Percentiles rank a stretch among this genome's conserved stretches.
phyloP scores from a whole-genome alignment of 2,329 filamentous ascomycete species.

The Fusarium sp. region DNA sequence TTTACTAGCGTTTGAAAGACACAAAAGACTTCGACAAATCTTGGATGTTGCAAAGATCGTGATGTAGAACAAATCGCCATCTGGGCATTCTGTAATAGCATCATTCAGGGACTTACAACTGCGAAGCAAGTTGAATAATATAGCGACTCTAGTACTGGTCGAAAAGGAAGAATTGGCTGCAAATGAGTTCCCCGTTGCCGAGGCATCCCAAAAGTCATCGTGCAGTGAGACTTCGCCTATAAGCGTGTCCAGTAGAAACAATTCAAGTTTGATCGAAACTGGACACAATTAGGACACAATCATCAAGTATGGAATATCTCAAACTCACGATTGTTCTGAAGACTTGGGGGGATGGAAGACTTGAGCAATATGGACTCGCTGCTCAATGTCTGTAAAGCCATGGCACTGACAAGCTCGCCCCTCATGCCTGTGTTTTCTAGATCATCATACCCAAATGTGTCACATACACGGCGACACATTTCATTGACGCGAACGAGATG shows the following conservation, averaged over 20 bases:
- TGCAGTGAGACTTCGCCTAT: conserved; percentile 17
- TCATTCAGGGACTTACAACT: conserved; percentile 15
- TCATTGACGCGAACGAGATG: conserved; percentile 7
- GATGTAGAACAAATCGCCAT: conserved; percentile 18
- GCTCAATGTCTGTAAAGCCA: conserved; percentile 14
- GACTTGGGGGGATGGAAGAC: not conserved
- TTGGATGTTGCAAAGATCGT: conserved; percentile 22
- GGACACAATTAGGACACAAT: accelerated
- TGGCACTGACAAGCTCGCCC: conserved; percentile 18
- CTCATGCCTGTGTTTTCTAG: conserved; percentile 11
- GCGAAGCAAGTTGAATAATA: not conserved
- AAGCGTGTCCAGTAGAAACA: conserved; percentile 13
- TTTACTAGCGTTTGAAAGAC: conserved; percentile 18
- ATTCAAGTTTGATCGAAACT: conserved; percentile 17
- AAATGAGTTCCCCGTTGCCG: not conserved
- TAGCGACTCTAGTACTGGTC: not conserved
- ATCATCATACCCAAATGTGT: conserved; percentile 22
- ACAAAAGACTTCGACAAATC: conserved; percentile 17
- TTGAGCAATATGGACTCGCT: conserved; percentile 12
- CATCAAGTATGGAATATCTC: too few relatives aligned
- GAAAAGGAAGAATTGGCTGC: not conserved
- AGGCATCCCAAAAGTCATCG: conserved; percentile 21
- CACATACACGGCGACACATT: conserved; percentile 4
- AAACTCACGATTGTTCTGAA: not conserved
- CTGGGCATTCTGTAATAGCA: not conserved